Conservation (phyloP, 2,329 filamentous ascomycete genomes). For the Pyrenochaeta sp. region DNA sequence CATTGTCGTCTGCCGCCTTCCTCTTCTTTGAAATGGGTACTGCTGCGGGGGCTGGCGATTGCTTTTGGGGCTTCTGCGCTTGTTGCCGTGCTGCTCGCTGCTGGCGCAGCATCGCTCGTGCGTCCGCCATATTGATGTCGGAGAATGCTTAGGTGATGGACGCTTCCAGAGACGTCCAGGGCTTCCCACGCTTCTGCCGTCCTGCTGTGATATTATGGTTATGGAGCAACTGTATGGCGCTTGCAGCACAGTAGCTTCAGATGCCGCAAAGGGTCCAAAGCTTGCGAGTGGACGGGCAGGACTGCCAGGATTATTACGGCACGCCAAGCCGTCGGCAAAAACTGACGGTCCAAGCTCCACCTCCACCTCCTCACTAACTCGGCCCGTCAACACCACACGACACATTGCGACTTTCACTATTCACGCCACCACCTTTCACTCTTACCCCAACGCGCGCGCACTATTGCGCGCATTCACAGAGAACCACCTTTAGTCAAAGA, state of each 20-base stretch:
- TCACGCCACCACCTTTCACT: constrained; percentile 21
- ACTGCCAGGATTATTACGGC: constrained; percentile 12
- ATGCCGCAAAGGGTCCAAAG: background rate
- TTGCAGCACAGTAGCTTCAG: constrained; percentile 7
- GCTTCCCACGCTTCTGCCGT: background rate
- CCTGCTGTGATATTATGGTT: constrained; percentile 1
- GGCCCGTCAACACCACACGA: constrained; percentile 37
- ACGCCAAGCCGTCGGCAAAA: constrained; percentile 32
- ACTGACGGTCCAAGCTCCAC: constrained; percentile 32
- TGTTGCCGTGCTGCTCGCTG: constrained; percentile 50
- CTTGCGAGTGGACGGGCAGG: constrained; percentile 8
- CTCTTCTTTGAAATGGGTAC: constrained; percentile 45
- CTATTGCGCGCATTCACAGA: constrained; percentile 16
- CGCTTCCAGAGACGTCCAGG: background rate
- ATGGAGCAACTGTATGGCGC: background rate
- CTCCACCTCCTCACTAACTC: constrained; percentile 42
- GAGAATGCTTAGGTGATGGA: background rate
- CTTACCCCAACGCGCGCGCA: constrained; percentile 16
- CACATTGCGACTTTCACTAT: constrained; percentile 26
- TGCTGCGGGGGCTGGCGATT: constrained; percentile 38
- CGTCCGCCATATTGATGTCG: constrained; percentile 45
- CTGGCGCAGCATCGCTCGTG: constrained; percentile 49
- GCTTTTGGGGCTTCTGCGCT: constrained; percentile 39
- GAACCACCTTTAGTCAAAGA: constrained; percentile 1
- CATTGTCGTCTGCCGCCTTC: constrained; percentile 42